Evolutionary conservation across 1,284 basidiomycete species (phyloP), one percentile per base, ranked within the genome.

Genomic region (Omphalotus olearius): DNA sequence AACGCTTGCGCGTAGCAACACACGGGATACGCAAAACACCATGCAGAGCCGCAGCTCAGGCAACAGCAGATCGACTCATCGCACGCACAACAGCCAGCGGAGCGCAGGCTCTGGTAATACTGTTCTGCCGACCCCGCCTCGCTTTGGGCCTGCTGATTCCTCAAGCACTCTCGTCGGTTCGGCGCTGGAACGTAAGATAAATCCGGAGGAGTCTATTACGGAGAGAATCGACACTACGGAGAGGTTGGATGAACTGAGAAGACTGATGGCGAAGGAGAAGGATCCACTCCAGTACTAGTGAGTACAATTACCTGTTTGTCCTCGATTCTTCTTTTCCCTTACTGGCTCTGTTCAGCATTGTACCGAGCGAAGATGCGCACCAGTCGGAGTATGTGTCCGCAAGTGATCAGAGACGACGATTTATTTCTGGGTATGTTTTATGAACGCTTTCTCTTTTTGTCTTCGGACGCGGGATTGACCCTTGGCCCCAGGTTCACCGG

Each of bases 281-380:
- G 51, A 52, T 7, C 51, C 51, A 13, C 38, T 52, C 5, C 45
- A 52, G 7, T 43, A 23, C n/a, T 52, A 52, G 51, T 47, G 39
- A 43, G 45, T 47, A n/a, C 9, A 11, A 6, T 9, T 43, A 18
- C 11, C 9, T 42, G 5, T 23, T 23, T 42, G 33, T 9, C 10
- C 13, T 56, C 50, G 26, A 40, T 3, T 23, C 2, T 23, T 26
- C n/a, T 43, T 49, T 18, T 51, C n/a, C 43, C 28, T 49, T 60
- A 47, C 54, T 43, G 50, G 48, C 30, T 53, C 45, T 44, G 41
- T 53, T 45, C 50, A 87, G 84, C 59, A 64, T 89, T 51, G 72
- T 96, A 28, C 90, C 92, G 1, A 85, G 81, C 49, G 90, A 92
- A 64, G 93, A 97, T 65, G 87, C 92, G 9, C 93, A 97, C 65